Conservation (phyloP, 768 basidiomycete species). For the Russula sp. region DNA sequence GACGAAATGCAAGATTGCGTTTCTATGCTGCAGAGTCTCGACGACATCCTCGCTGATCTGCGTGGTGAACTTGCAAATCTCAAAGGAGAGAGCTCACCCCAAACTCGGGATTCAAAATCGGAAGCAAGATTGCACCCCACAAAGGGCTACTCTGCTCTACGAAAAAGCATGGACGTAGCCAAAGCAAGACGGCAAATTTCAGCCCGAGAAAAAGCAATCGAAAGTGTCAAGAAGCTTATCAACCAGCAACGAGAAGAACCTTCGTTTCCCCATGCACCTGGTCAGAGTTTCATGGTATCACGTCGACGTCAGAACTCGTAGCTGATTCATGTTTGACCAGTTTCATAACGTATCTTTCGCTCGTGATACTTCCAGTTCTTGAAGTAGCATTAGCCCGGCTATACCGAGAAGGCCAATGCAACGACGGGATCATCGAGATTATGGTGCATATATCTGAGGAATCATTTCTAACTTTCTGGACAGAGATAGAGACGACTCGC, state of each 20-base stretch:
- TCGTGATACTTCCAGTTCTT: background rate
- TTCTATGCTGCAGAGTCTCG: constrained; percentile 54
- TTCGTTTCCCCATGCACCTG: background rate
- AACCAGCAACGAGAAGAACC: constrained; percentile 37
- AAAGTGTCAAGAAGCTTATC: constrained; percentile 55
- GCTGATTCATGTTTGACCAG: background rate
- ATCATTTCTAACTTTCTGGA: background rate
- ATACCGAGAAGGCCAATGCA: background rate
- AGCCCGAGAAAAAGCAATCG: constrained; percentile 67
- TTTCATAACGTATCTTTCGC: background rate
- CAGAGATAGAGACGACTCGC: constrained; percentile 63
- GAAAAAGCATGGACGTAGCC: constrained; percentile 47
- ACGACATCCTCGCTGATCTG: constrained; percentile 56
- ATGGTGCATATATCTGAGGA: background rate
- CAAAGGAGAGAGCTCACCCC: background rate
- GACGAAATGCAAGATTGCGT: constrained; percentile 68
- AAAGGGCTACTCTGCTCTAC: constrained; percentile 48
- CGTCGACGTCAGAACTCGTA: background rate
- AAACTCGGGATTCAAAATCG: background rate
- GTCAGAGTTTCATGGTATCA: background rate
- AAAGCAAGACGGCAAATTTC: constrained; percentile 66
- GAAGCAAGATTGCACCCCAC: constrained; percentile 11
- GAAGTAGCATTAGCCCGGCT: background rate
- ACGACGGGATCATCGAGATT: background rate
- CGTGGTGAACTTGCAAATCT: constrained; percentile 47